These are phyloP conservation scores for Candida ovalis DNA, from an alignment of 805 yeast species.

Conservation along the genomic window DNA sequence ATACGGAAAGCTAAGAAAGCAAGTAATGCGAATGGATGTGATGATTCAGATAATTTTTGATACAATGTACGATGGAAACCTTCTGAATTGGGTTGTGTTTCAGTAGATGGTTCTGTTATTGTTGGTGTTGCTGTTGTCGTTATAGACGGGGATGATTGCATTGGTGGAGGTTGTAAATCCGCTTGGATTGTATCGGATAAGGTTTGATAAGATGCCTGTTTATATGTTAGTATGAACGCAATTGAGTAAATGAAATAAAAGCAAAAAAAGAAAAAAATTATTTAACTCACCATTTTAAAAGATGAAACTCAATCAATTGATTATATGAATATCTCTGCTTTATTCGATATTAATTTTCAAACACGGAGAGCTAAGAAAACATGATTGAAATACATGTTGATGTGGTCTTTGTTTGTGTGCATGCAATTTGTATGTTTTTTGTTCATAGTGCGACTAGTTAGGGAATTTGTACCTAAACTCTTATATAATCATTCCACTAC, in stretches of 20 bases:
- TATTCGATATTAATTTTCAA: too few relatives aligned
- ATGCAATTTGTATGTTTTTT: too few relatives aligned
- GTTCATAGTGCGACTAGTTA: too few relatives aligned
- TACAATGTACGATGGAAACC: conserved; percentile 30
- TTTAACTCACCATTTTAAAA: too few relatives aligned
- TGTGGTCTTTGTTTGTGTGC: too few relatives aligned
- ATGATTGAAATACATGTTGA: too few relatives aligned
- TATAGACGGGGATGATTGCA: not conserved
- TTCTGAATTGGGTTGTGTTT: conserved; percentile 2
- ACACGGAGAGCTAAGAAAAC: too few relatives aligned
- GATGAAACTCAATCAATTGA: too few relatives aligned
- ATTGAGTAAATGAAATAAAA: not conserved
- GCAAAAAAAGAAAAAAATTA: too few relatives aligned
- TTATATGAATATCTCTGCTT: too few relatives aligned
- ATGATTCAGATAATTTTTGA: conserved; percentile 57
- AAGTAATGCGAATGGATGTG: conserved; percentile 77
- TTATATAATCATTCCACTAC: too few relatives aligned
- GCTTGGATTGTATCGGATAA: not conserved
- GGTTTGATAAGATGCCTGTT: not conserved
- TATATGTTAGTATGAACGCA: not conserved
- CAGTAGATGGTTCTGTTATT: not conserved
- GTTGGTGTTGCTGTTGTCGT: conserved; percentile 1
- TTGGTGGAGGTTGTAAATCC: not conserved
- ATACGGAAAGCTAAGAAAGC: conserved; percentile 61
- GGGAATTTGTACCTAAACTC: too few relatives aligned